Evolutionary conservation across 129 eudicot species (phyloP), one percentile per base, ranked within the genome.

Genomic region (Kitagawia praeruptora): DNA sequence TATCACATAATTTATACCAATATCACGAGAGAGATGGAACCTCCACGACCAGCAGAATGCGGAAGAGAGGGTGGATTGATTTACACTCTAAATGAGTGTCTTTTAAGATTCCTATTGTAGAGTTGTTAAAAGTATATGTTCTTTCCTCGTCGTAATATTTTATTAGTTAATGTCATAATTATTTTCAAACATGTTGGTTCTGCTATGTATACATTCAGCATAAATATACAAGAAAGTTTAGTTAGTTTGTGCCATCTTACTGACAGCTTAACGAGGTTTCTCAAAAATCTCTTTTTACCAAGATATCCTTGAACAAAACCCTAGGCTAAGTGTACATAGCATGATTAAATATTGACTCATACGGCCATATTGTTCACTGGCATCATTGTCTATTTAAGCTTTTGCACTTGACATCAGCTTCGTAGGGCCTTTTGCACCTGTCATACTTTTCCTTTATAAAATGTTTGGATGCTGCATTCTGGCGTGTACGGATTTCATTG

Each of bases 41-140:
- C n/a, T n/a, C n/a, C n/a, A n/a, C n/a, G n/a, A n/a, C n/a, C n/a
- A n/a, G n/a, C n/a, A n/a, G n/a, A n/a, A n/a, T n/a, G n/a, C n/a
- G n/a, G n/a, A n/a, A n/a, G n/a, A n/a, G n/a, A n/a, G n/a, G n/a
- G n/a, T n/a, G n/a, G n/a, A n/a, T n/a, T n/a, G n/a, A n/a, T n/a
- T n/a, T n/a, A n/a, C n/a, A n/a, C n/a, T n/a, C n/a, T n/a, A n/a
- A n/a, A n/a, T n/a, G n/a, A n/a, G n/a, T n/a, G n/a, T n/a, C n/a
- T n/a, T n/a, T n/a, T n/a, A n/a, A 92, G 87, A 93, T 92, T 54
- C 99, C 99, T 79, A 85, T 87, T 51, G 82, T 90, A 45, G 99
- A 92, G 86, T 83, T 96, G 77, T 86, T 96, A 82, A 96, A 89
- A 82, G 99, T 90, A 85, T 83, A 75, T 77, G 23, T 1, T 23